Evolutionary conservation across 306 rosid genomes (phyloP).

Genomic region (Delonix regia): DNA sequence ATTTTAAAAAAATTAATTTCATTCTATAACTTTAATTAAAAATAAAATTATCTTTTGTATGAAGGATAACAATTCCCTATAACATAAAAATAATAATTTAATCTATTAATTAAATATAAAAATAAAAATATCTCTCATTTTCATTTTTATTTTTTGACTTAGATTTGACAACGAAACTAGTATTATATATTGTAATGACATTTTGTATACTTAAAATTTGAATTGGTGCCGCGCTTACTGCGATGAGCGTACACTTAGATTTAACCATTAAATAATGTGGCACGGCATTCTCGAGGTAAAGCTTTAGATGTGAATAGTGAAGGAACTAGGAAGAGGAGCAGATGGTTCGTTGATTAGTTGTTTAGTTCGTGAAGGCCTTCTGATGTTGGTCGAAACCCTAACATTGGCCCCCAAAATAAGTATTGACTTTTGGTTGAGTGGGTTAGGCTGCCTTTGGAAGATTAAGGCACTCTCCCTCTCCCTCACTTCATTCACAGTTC

Average conservation of each 20-base stretch:
- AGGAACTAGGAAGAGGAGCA: background rate
- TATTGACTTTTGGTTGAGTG: conserved; percentile 39
- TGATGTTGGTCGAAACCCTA: conserved; percentile 36
- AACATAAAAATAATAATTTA: too few species aligned
- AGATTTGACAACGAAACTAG: too few species aligned
- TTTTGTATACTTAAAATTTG: too few species aligned
- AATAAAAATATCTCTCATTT: too few species aligned
- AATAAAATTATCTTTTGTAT: too few species aligned
- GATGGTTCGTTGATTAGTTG: conserved; percentile 8
- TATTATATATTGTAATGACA: too few species aligned
- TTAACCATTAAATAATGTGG: background rate
- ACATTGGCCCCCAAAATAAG: conserved; percentile 42
- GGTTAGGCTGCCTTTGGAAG: conserved; percentile 47
- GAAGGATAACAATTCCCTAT: too few species aligned
- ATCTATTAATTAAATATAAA: too few species aligned
- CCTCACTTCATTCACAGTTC: conserved; percentile 20
- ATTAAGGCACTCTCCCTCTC: conserved; percentile 24
- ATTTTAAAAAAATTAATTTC: too few species aligned
- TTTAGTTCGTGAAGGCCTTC: conserved; percentile 11
- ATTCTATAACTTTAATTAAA: too few species aligned
- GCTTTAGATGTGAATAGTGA: background rate
- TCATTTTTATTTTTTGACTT: too few species aligned
- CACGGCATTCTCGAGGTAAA: background rate
- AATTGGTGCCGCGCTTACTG: background rate
- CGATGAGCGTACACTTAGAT: background rate